These are phyloP conservation scores for Heritiera littoralis DNA, from an alignment of 345 rosid genomes.

Conservation along the genomic window DNA sequence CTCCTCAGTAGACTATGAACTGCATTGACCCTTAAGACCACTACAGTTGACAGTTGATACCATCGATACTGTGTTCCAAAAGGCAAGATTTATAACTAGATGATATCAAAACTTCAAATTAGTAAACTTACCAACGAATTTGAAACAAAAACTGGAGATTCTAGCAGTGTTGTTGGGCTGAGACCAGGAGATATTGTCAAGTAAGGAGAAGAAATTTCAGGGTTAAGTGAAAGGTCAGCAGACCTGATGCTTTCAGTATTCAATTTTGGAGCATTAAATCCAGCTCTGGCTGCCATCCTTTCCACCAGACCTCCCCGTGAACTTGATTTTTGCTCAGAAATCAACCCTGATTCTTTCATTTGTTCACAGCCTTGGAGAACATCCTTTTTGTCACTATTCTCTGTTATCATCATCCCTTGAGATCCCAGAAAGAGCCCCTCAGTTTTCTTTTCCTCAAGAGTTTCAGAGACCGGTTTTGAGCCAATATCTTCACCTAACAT, in stretches of 20 bases:
- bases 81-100: background rate
- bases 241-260: conserved; percentile 74
- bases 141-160: conserved; percentile 82
- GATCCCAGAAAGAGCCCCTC: conserved; percentile 40
- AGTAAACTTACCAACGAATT: conserved; percentile 60
- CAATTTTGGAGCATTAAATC: conserved; percentile 77
- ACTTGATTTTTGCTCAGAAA: conserved; percentile 45
- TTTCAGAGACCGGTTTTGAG: conserved; percentile 44
- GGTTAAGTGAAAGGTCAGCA: conserved; percentile 46
- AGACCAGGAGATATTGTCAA: conserved; percentile 84
- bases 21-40: background rate
- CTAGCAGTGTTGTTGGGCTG: conserved; percentile 87
- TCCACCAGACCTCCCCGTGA: conserved; percentile 70
- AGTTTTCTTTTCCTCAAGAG: conserved; percentile 33
- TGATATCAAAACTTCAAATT: background rate
- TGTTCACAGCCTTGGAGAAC: conserved; percentile 33
- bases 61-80: background rate
- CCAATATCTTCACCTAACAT: conserved; percentile 49
- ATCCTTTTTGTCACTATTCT: conserved; percentile 38
- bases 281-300: conserved; percentile 84
- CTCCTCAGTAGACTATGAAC: background rate
- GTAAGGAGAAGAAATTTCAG: conserved; percentile 58
- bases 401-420: conserved; percentile 30
- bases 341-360: conserved; percentile 31
- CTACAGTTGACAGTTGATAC: background rate